Percentiles rank a stretch among this genome's conserved stretches.
These are phyloP conservation scores for Verticillium dahliae DNA, from an alignment of 2,329 filamentous ascomycete species.

Conservation along the genomic window DNA sequence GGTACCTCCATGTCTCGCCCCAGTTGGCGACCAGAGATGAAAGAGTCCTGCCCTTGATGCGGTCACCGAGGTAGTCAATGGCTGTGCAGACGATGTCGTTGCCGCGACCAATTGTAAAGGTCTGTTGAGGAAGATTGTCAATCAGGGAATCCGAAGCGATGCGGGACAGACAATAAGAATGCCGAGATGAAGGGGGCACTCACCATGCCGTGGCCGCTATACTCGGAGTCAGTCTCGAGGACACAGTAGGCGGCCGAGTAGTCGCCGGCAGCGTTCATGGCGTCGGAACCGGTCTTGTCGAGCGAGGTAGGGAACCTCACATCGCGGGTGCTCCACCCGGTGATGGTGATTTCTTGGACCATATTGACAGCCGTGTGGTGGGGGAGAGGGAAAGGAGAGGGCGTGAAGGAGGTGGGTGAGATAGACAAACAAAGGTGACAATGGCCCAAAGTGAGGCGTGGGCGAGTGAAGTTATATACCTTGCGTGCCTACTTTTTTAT, in stretches of 20 bases:
- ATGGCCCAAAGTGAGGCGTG: background rate
- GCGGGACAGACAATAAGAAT: background rate
- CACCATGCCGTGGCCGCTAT: slow-evolving; percentile 75
- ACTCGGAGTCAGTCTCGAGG: slow-evolving; percentile 68
- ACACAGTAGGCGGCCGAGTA: slow-evolving; percentile 96
- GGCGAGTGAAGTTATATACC: background rate
- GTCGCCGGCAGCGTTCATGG: slow-evolving; percentile 91
- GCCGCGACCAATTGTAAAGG: slow-evolving; percentile 81
- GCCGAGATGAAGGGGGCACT: slow-evolving; percentile 4
- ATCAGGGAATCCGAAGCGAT: background rate
- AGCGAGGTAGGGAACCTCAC: slow-evolving; percentile 85
- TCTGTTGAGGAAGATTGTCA: slow-evolving; percentile 25
- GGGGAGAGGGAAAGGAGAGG: background rate
- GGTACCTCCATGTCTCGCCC: slow-evolving; percentile 84
- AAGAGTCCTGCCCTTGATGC: slow-evolving; percentile 69
- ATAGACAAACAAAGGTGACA: background rate
- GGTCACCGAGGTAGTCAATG: slow-evolving; percentile 70
- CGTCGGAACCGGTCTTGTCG: slow-evolving; percentile 93
- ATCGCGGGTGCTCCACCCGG: slow-evolving; percentile 64
- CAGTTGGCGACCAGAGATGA: slow-evolving; percentile 72
- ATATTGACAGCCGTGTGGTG: background rate
- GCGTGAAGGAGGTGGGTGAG: background rate
- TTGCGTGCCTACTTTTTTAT: background rate
- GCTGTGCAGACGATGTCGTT: slow-evolving; percentile 89
- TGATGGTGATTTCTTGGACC: slow-evolving; percentile 60